These are phyloP conservation scores for Naganishia onofrii DNA, from an alignment of 768 basidiomycete species.

Conservation along the genomic window DNA sequence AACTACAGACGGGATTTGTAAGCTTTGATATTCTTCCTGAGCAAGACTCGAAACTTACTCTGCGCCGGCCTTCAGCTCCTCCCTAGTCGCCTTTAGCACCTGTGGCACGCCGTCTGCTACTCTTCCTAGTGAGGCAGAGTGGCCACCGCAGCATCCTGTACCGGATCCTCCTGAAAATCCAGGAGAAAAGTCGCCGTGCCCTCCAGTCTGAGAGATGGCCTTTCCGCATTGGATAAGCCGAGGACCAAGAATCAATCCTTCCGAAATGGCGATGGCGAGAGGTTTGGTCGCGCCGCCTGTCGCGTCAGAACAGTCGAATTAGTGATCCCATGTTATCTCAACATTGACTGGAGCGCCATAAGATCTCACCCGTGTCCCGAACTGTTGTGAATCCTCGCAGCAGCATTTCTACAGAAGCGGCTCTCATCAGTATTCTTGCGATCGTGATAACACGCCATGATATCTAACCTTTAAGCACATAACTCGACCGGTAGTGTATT, in stretches of 20 bases:
- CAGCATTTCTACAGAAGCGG: constrained; percentile 54
- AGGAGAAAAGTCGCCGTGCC: constrained; percentile 54
- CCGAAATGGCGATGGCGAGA: constrained; percentile 53
- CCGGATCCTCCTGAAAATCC: constrained; percentile 33
- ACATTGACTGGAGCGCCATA: too few species aligned
- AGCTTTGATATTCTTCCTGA: not conserved
- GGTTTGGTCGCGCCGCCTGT: constrained; percentile 55
- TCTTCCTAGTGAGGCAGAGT: constrained; percentile 45
- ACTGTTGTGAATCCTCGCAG: constrained; percentile 55
- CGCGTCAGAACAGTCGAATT: not conserved
- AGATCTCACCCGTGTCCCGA: constrained; percentile 47
- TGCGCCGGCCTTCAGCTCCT: constrained; percentile 54
- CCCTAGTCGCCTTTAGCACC: constrained; percentile 53
- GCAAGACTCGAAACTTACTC: constrained; percentile 49
- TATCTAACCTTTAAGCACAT: constrained; percentile 50
- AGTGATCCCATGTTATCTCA: not conserved
- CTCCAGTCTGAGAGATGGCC: constrained; percentile 55
- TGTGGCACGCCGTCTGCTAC: constrained; percentile 55
- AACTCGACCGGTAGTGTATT: constrained; percentile 53
- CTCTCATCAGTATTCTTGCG: not conserved
- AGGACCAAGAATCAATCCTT: constrained; percentile 54
- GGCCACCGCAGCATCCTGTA: constrained; percentile 53
- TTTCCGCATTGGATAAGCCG: constrained; percentile 55
- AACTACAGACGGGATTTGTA: not conserved
- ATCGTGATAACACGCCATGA: not conserved